phyloP scores from a whole-genome alignment of 371 early-diverging fungal genomes.

The Mortierella sp. region DNA sequence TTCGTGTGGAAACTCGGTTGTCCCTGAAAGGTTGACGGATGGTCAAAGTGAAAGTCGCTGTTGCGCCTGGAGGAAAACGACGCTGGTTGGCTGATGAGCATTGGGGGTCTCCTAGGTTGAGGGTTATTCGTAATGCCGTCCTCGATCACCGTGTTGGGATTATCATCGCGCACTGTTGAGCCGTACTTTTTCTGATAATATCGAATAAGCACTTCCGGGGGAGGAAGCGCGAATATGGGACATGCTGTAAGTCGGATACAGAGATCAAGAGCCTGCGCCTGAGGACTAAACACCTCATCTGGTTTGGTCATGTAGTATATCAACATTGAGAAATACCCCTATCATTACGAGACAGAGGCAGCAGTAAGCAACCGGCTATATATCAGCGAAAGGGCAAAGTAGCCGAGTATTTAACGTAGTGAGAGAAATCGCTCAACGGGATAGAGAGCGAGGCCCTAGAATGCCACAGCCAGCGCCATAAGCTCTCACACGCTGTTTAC shows the following conservation, averaged over 20 bases:
- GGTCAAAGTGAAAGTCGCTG: conserved; percentile 18
- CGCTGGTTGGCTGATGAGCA: conserved; percentile 30
- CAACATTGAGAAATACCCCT: conserved; percentile 42
- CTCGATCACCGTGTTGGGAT: conserved; percentile 49
- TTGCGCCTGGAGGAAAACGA: conserved; percentile 21
- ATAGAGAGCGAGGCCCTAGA: too few relatives aligned
- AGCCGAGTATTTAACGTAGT: too few relatives aligned
- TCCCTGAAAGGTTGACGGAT: background rate
- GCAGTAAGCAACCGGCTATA: background rate
- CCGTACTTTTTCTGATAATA: conserved; percentile 44
- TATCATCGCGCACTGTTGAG: conserved; percentile 15
- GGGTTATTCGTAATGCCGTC: conserved; percentile 53
- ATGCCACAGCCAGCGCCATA: too few relatives aligned
- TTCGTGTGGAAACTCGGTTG: background rate
- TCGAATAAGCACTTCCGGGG: conserved; percentile 28
- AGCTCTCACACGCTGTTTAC: too few relatives aligned
- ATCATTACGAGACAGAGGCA: background rate
- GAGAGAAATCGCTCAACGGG: too few relatives aligned
- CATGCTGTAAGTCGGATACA: conserved; percentile 41
- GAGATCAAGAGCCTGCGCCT: conserved; percentile 45
- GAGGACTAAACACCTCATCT: conserved; percentile 22
- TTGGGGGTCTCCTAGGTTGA: conserved; percentile 32
- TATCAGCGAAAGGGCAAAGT: background rate
- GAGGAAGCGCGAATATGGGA: conserved; percentile 48
- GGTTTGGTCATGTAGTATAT: conserved; percentile 41